phyloP scores from a whole-genome alignment of 202 grass and related monocot species.

The Miscanthus sacchariflorus region DNA sequence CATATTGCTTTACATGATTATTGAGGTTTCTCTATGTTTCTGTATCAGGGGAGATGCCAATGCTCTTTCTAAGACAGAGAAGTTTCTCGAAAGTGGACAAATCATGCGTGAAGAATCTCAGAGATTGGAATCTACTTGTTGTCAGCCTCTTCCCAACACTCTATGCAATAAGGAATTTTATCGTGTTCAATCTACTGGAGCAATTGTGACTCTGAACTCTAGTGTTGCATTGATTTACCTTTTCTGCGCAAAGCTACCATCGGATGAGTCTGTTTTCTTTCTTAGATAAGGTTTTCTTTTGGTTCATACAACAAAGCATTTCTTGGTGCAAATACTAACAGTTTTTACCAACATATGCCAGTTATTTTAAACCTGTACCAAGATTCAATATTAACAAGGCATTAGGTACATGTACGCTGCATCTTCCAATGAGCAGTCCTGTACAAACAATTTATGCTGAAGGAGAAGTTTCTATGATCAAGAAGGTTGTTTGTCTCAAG shows the following conservation, averaged over 20 bases:
- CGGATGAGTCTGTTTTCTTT: constrained; percentile 63
- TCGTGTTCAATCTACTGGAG: constrained; percentile 71
- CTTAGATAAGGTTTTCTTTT: constrained; percentile 35
- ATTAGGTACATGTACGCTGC: constrained; percentile 51
- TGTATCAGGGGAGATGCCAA: constrained; percentile 64
- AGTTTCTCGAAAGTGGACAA: constrained; percentile 64
- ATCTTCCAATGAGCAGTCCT: constrained; percentile 80
- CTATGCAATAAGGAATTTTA: constrained; percentile 57
- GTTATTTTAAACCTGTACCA: constrained; percentile 75
- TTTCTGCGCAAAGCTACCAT: constrained; percentile 90
- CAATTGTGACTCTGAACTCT: constrained; percentile 74
- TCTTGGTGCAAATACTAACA: constrained; percentile 35
- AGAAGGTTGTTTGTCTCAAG: constrained; percentile 74
- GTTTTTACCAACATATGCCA: constrained; percentile 29
- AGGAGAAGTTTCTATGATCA: constrained; percentile 52
- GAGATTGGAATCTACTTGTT: constrained; percentile 54
- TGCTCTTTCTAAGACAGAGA: constrained; percentile 49
- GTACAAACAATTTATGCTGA: constrained; percentile 51
- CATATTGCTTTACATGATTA: constrained; percentile 19
- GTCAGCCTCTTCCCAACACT: constrained; percentile 54
- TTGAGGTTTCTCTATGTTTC: constrained; percentile 14
- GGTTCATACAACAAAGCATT: constrained; percentile 23
- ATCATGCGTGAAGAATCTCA: constrained; percentile 81
- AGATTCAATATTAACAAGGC: constrained; percentile 67
- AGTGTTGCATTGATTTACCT: constrained; percentile 70